Conservation (phyloP, 257 asterid genomes). For the Scutellaria barbata region DNA sequence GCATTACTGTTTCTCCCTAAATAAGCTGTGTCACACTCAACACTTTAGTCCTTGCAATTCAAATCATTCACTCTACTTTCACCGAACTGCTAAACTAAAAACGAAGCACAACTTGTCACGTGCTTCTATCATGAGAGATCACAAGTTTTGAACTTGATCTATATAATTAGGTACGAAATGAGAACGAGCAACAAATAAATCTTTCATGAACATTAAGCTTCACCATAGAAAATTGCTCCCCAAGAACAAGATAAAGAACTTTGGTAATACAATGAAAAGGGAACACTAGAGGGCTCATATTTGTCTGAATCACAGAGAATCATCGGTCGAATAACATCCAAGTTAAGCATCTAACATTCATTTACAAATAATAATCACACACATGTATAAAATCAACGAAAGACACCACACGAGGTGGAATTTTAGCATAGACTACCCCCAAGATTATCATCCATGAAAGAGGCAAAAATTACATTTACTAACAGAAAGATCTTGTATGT, state of each 20-base stretch:
- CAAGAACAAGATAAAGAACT: neutral
- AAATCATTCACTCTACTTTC: slow-evolving; percentile 4
- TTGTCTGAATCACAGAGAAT: neutral
- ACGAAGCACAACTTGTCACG: neutral
- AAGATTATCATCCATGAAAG: neutral
- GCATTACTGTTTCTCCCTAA: slow-evolving; percentile 76
- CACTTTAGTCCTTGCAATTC: slow-evolving; percentile 25
- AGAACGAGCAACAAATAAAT: neutral
- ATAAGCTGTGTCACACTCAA: slow-evolving; percentile 29
- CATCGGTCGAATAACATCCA: neutral
- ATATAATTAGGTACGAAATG: neutral
- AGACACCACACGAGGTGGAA: neutral
- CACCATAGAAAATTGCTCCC: neutral
- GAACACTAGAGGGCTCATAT: neutral
- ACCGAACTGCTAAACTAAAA: neutral
- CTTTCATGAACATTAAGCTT: neutral
- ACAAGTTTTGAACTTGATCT: slow-evolving; percentile 13
- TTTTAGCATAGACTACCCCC: neutral
- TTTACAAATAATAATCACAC: too few species aligned
- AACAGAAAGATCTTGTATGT: neutral
- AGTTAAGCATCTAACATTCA: too few species aligned
- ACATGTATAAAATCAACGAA: too few species aligned
- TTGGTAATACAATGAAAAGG: neutral
- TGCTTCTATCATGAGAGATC: neutral
- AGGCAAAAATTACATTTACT: neutral